Evolutionary conservation across 106 monocot species (phyloP).

Genomic region (Dioscorea zingiberensis): DNA sequence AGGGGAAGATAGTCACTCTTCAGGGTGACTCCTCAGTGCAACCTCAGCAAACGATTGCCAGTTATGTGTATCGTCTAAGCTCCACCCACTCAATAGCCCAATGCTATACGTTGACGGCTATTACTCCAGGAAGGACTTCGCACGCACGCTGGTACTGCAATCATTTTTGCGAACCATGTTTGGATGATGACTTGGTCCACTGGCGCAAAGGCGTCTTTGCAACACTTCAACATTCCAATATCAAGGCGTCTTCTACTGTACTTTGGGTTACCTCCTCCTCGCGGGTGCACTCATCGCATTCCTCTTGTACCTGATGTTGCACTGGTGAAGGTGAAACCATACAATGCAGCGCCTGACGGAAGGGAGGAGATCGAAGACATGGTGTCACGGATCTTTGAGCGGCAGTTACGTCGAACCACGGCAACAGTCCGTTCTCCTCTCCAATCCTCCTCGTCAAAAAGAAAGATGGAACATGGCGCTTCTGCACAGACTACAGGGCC

Average conservation of each 20-base stretch:
- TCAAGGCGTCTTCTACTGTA: not conserved
- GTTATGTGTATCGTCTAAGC: too few relatives aligned
- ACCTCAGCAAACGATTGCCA: too few relatives aligned
- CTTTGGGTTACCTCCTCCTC: not conserved
- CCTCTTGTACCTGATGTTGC: not conserved
- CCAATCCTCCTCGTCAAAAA: conserved; percentile 6
- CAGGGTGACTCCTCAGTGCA: too few relatives aligned
- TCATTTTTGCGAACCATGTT: too few relatives aligned
- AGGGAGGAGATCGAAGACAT: not conserved
- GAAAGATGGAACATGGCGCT: conserved; percentile 1
- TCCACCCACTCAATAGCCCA: too few relatives aligned
- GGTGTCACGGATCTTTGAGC: not conserved
- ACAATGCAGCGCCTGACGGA: not conserved
- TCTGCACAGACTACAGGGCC: not conserved
- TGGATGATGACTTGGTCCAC: too few relatives aligned
- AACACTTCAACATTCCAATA: too few relatives aligned
- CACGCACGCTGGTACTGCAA: too few relatives aligned
- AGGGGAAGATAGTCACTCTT: too few relatives aligned
- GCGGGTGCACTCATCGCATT: not conserved
- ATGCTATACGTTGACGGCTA: too few relatives aligned
- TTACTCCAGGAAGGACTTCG: too few relatives aligned
- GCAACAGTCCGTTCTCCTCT: not conserved
- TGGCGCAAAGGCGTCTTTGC: too few relatives aligned
- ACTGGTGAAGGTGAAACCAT: not conserved
- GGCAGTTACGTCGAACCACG: not conserved